Base-by-base conservation (phyloP, 257 asterid genomes). In the Solanum appendiculatum region DNA sequence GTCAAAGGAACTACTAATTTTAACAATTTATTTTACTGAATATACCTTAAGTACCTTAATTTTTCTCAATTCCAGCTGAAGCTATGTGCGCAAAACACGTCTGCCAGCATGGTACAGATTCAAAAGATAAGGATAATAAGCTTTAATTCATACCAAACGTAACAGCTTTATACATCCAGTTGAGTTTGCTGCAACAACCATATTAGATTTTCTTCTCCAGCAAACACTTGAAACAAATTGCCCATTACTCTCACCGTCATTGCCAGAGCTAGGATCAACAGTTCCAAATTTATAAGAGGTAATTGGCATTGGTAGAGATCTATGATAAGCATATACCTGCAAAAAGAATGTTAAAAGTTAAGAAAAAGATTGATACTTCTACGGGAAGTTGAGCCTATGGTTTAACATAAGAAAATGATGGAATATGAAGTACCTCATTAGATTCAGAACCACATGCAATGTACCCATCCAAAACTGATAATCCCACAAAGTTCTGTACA, bases 161-260 rank as follows among this genome's bases (percentile, higher is more conserved):
- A 94, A 84, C 18, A 93, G 64, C 70, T 90, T 89, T 14, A 92
- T 89, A 84, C 87, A 85, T 39, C 97, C 95, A 7, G 74, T 86
- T 12, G 98, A 95, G 91, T 93, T 94, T 18, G 96, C 96, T 34
- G 93, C 92, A 86, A 86, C 92, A 34, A 94, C 74, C 91, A 90
- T 91, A 77, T 91, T 74, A 1, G 95, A 93, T 54, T 93, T 95
- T 18, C 63, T 88, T 82, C 93, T 91, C 97, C 98, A 95, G 87
- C 98, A 93, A 58, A 94, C 92, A 84, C 98, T 95, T 23, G 98
- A 91, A 88, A 95, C 93, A 87, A 90, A 93, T 48, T 91, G 91
- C 13, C 77, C 93, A 36, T 86, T 75, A 54, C 69, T 74, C 60
- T 91, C 93, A 39, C 60, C 77, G 72, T 91, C 92, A 15, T 91